Base-by-base conservation (phyloP, 768 basidiomycete species). In the Krasilnikovozyma curviuscula region DNA sequence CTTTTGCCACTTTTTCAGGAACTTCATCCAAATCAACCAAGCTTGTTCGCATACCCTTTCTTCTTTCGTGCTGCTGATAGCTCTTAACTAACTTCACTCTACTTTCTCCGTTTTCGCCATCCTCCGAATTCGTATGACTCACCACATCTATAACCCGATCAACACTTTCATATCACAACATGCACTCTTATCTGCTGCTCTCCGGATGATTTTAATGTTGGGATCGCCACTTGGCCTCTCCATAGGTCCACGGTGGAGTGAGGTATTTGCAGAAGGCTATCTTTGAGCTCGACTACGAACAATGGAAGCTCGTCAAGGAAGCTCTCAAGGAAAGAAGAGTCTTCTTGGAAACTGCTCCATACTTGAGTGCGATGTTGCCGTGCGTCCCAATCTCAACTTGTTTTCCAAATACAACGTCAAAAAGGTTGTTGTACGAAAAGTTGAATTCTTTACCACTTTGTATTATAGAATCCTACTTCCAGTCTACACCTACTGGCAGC, bases 1-100 rank as follows among this genome's bases (percentile, higher is more conserved):
- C 23, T 14, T 29, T 29, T 16, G 16, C 27, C 16, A 28, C 13
- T 7, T 19, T 5, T 16, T 21, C 58, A 84, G 85, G 89, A 16
- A 93, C 91, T 0, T 91, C 85, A 0, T 91, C 85, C 6, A 97
- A 97, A 61, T 88, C 85, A 7, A 97, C 93, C 1, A 97, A 98
- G 63, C 78, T 98, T 44, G 91, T 98, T 1, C n/a, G n/a, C n/a
- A n/a, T n/a, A n/a, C n/a, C n/a, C n/a, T n/a, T n/a, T n/a, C n/a
- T n/a, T n/a, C n/a, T n/a, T n/a, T n/a, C n/a, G n/a, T n/a, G n/a
- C n/a, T n/a, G n/a, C n/a, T n/a, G n/a, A n/a, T n/a, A n/a, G n/a
- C n/a, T n/a, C n/a, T n/a, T n/a, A n/a, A n/a, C n/a, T n/a, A n/a
- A n/a, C n/a, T n/a, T n/a, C n/a, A n/a, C n/a, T n/a, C n/a, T n/a